A percentile compares a stretch with the other conserved stretches of the same genome.
phyloP scores from a whole-genome alignment of 2,329 filamentous ascomycete genomes.

The Nigrospora osmanthi region DNA sequence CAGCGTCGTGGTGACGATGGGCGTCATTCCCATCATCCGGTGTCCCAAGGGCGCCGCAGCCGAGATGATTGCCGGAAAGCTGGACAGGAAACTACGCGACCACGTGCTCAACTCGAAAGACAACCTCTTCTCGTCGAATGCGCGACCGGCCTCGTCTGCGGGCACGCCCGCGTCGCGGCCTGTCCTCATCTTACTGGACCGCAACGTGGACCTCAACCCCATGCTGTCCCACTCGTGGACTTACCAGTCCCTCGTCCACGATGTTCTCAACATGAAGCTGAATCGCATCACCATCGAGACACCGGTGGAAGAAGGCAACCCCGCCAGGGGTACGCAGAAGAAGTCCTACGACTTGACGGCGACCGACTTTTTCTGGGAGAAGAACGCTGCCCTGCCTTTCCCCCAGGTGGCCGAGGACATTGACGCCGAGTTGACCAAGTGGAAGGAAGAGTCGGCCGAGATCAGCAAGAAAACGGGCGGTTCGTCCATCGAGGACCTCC shows the following conservation, averaged over 20 bases:
- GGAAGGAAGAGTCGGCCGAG: slow-evolving; percentile 90
- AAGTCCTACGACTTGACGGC: slow-evolving; percentile 84
- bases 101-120: slow-evolving; percentile 97
- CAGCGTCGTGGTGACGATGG: slow-evolving; percentile 97
- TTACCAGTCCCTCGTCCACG: slow-evolving; percentile 61
- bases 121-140: slow-evolving; percentile 74
- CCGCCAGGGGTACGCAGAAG: slow-evolving; percentile 68
- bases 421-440: slow-evolving; percentile 84
- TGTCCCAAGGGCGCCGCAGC: slow-evolving; percentile 90
- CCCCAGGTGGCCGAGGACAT: slow-evolving; percentile 96
- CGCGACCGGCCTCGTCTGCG: slow-evolving; percentile 49
- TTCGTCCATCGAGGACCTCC: slow-evolving; percentile 84
- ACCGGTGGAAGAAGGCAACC: slow-evolving; percentile 68
- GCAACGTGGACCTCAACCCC: slow-evolving; percentile 89
- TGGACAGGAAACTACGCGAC: slow-evolving; percentile 91
- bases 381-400: slow-evolving; percentile 85
- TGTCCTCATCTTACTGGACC: slow-evolving; percentile 86
- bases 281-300: slow-evolving; percentile 93
- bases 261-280: slow-evolving; percentile 71
- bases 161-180: slow-evolving; percentile 69
- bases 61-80: slow-evolving; percentile 87
- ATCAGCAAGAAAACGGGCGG: slow-evolving; percentile 94
- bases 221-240: slow-evolving; percentile 98
- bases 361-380: slow-evolving; percentile 94
- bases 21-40: slow-evolving; percentile 88